Evolutionary conservation across 2,329 filamentous ascomycete genomes (phyloP).

Genomic region (Phoma herbarum): DNA sequence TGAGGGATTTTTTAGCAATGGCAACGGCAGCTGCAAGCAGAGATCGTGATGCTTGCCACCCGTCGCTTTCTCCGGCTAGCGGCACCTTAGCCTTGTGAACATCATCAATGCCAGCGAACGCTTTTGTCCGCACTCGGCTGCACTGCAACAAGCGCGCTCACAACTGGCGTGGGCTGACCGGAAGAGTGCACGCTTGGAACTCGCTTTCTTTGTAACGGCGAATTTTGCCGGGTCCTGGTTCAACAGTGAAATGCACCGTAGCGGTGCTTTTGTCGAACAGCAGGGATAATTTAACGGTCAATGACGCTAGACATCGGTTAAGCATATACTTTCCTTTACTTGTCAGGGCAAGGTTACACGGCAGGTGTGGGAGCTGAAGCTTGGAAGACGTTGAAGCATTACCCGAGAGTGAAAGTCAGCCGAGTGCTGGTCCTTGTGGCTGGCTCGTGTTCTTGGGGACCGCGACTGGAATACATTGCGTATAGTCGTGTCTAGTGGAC

Average conservation of each 20-base stretch:
- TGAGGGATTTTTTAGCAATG: constrained; percentile 25
- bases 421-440: constrained; percentile 13
- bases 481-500: constrained; percentile 9
- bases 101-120: constrained; percentile 28
- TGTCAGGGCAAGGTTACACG: constrained; percentile 14
- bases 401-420: constrained; percentile 20
- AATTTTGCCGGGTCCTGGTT: background rate
- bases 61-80: constrained; percentile 6
- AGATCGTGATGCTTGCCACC: constrained; percentile 21
- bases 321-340: constrained; percentile 10
- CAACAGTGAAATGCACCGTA: background rate
- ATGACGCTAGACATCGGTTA: constrained; percentile 20
- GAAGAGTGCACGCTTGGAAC: background rate
- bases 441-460: constrained; percentile 1
- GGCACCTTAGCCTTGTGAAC: constrained; percentile 3
- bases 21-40: constrained; percentile 20
- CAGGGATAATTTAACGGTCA: constrained; percentile 2
- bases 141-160: constrained; percentile 21
- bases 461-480: constrained; percentile 11
- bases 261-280: constrained; percentile 6
- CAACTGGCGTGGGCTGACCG: constrained; percentile 22
- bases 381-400: constrained; percentile 13
- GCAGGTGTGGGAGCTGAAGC: constrained; percentile 18
- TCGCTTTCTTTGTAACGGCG: background rate
- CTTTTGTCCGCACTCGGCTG: constrained; percentile 20